Base-by-base conservation (phyloP, 2,329 filamentous ascomycete species). In the Endocalyx cinctus region DNA sequence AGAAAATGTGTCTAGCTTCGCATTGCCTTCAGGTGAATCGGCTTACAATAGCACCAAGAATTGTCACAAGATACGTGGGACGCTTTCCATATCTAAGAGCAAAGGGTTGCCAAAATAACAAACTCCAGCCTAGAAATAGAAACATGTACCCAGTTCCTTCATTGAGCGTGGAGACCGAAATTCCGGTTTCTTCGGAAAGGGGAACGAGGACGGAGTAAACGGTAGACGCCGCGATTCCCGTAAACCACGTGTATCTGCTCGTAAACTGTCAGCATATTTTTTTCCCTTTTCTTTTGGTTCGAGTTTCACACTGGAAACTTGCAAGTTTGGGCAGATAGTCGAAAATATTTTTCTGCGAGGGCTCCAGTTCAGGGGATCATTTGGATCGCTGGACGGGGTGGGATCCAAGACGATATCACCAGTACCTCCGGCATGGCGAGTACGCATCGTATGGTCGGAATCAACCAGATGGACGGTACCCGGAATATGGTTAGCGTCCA, bases 331-430 rank as follows among this genome's bases (percentile, higher is more conserved):
- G n/a, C n/a, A n/a, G n/a, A n/a, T n/a, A n/a, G n/a, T 51, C 2
- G 57, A 46, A 17, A 56, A 33, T 16, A 50, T 32, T 37, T 63
- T 64, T 7, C 61, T 53, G 4, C 41, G 40, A 5, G 42, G 43
- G 6, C 44, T 50, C 59, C 59, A 63, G 29, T 65, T 64, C n/a
- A 65, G 38, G 1, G 60, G 60, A 38, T 64, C 61, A 17, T 64
- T 54, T 10, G 58, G 59, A 35, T 63, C 58, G 8, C 46, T 34
- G 18, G 47, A 55, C 6, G 37, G 40, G 10, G 33, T 26, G 1
- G 65, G 65, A 2, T 64, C 55, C 4, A 67, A 50, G 3, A 67
- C 54, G 28, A 69, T 63, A 26, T 66, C 62, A 16, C 59, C 53
- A 12, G 54, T 52, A 6, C 10, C 12, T 18, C 10, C 30, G 20